A percentile compares a stretch with the other conserved stretches of the same genome.
Evolutionary conservation across 371 early-diverging fungal genomes (phyloP).

Genomic region (Actinomortierella wolfii): DNA sequence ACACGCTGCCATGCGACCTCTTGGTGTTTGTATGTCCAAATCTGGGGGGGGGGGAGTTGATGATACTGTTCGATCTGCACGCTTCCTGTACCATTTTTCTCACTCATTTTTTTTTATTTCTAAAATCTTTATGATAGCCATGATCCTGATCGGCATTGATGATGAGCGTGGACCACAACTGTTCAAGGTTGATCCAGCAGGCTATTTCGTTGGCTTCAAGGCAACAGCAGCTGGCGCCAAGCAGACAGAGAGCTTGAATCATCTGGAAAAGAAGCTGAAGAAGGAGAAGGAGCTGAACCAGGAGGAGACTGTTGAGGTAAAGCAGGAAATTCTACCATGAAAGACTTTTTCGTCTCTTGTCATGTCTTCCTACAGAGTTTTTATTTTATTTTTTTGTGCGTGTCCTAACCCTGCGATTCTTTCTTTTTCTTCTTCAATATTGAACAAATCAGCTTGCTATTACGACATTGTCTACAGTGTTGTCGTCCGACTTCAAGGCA

Average conservation of each 20-base stretch:
- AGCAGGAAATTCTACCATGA: neutral
- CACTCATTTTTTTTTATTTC: neutral
- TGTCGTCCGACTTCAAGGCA: slow-evolving; percentile 94
- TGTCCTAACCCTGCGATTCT: neutral
- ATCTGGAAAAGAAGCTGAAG: slow-evolving; percentile 97
- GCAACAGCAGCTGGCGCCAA: slow-evolving; percentile 98
- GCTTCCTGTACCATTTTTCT: slow-evolving; percentile 3
- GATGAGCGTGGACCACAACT: slow-evolving; percentile 95
- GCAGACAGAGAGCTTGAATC: slow-evolving; percentile 95
- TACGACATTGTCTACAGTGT: slow-evolving; percentile 88
- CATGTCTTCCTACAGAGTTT: neutral
- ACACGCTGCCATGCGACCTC: slow-evolving; percentile 98
- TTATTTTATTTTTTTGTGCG: neutral
- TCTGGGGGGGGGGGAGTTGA: neutral
- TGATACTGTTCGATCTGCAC: too few species aligned
- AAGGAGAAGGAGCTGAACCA: slow-evolving; percentile 77
- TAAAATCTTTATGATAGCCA: slow-evolving; percentile 66
- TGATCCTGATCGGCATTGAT: slow-evolving; percentile 96
- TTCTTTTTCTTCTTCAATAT: neutral
- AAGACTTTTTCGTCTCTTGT: neutral
- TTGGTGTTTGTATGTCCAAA: slow-evolving; percentile 96
- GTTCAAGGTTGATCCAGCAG: slow-evolving; percentile 98
- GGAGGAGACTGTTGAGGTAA: slow-evolving; percentile 93
- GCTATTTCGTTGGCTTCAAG: slow-evolving; percentile 96
- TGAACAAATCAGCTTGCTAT: slow-evolving; percentile 94